A percentile compares a stretch with the other conserved stretches of the same genome.
Evolutionary conservation across 73 alveolate species (phyloP).

Genomic region (Paramecium caudatum): DNA sequence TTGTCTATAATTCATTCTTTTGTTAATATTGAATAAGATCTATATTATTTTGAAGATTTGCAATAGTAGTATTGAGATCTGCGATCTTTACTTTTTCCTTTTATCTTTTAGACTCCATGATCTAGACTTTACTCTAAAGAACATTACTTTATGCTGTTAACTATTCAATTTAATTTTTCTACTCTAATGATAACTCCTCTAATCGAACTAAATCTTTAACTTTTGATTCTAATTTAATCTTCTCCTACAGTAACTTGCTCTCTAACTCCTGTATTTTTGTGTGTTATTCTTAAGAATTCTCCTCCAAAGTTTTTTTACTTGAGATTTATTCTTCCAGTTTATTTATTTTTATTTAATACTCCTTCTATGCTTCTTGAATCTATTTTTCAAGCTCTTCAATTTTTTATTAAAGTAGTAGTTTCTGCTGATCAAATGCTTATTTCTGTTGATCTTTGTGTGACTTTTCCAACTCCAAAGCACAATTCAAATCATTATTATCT

Average conservation of each 20-base stretch:
- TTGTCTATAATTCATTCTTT: neutral
- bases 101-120: conserved; percentile 34
- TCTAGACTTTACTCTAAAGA: neutral
- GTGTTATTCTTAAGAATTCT: neutral
- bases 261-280: neutral
- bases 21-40: neutral
- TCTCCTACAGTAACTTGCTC: conserved; percentile 27
- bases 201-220: conserved; percentile 7
- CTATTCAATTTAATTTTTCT: conserved; percentile 31
- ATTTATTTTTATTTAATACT: neutral
- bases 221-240: neutral
- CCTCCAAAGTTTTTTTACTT: neutral
- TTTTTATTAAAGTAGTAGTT: neutral
- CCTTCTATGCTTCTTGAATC: neutral
- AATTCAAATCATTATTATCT: conserved; percentile 27
- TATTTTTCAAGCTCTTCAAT: neutral
- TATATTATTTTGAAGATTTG: neutral
- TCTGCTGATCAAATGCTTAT: neutral
- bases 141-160: neutral
- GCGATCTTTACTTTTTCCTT: conserved; percentile 12
- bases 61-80: neutral
- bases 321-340: neutral
- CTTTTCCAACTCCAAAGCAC: conserved; percentile 53
- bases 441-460: neutral
- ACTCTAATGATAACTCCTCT: conserved; percentile 12